A percentile compares a stretch with the other conserved stretches of the same genome.
These are phyloP conservation scores for Yamadazyma triangularis DNA, from an alignment of 1,139 yeast genomes.

Conservation along the genomic window DNA sequence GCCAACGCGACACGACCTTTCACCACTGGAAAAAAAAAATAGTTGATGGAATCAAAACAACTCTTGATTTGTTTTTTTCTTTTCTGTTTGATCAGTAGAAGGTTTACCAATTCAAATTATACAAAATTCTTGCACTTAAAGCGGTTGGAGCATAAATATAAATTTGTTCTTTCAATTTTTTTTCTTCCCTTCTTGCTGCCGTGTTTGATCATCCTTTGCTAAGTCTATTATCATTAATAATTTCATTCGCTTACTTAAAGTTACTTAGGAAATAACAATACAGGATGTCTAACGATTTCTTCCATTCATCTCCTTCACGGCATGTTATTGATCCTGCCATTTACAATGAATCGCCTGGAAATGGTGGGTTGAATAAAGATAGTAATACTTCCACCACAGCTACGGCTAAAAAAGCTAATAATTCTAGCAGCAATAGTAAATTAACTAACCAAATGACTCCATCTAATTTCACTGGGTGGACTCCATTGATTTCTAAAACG, in stretches of 20 bases:
- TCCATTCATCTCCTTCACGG: conserved; percentile 32
- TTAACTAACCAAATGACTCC: conserved; percentile 17
- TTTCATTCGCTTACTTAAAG: conserved; percentile 3
- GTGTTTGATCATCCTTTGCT: no score
- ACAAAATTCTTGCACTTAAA: no score
- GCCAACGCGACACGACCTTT: not conserved
- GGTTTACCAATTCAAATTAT: no score
- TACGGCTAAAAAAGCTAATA: not conserved
- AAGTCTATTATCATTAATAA: not conserved
- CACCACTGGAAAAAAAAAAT: not conserved
- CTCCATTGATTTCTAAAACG: conserved; percentile 40
- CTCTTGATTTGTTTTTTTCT: not conserved
- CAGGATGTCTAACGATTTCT: conserved; percentile 29
- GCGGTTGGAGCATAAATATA: not conserved
- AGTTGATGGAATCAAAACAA: not conserved
- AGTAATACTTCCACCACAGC: not conserved
- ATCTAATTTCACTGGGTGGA: conserved; percentile 37
- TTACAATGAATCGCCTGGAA: conserved; percentile 13
- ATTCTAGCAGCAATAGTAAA: conserved; percentile 1
- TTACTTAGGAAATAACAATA: no score
- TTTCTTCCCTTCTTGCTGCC: no score
- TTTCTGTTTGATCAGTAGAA: no score
- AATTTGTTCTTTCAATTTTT: not conserved
- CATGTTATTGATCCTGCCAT: conserved; percentile 17
- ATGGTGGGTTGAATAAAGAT: not conserved